Evolutionary conservation across 169 alveolate genomes (phyloP), one percentile per base, ranked within the genome.

Genomic region (Cryptosporidium sp.): DNA sequence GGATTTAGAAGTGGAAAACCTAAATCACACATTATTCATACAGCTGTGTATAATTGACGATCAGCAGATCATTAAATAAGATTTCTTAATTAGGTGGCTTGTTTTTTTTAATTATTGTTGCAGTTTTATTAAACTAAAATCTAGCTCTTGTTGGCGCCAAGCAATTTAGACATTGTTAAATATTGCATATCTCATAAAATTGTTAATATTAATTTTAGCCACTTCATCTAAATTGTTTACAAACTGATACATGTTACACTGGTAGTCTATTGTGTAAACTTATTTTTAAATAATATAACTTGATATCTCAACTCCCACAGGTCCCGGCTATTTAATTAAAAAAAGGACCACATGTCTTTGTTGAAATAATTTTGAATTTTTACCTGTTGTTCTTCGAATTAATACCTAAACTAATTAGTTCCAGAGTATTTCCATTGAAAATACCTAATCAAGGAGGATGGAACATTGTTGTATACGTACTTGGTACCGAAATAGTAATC

Each of bases 401-500:
- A 55, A 26, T n/a, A 26, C 67, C 37, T 16, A 8, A 23, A 21
- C 37, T 23, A 10, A 5, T 26, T 10, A 21, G 5, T 55, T 55
- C 23, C 10, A n/a, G 39, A 14, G 70, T 73, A 52, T 18, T 41
- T 73, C 23, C 39, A 23, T 10, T 41, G 51, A 12, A 73, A 16
- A 26, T 73, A 73, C 12, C 68, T 59, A 52, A 35, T 52, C 1
- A 73, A 21, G 6, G 86, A 58, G 2, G 43, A 31, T 3, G 86
- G 86, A 12, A 73, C 14, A 8, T 12, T 73, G 37, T 73, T 26
- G 12, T 52, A 73, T 33, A 73, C 59, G 52, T 52, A 73, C 14
- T 73, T 73, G 12, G 86, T 73, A 9, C 71, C 12, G 39, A 73
- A 73, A 58, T 73, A 73, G 55, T 55, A 73, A 1, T 73, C 86